These are phyloP conservation scores for Stachybotrys echinatus DNA, from an alignment of 2,329 filamentous ascomycete species.

Conservation along the genomic window DNA sequence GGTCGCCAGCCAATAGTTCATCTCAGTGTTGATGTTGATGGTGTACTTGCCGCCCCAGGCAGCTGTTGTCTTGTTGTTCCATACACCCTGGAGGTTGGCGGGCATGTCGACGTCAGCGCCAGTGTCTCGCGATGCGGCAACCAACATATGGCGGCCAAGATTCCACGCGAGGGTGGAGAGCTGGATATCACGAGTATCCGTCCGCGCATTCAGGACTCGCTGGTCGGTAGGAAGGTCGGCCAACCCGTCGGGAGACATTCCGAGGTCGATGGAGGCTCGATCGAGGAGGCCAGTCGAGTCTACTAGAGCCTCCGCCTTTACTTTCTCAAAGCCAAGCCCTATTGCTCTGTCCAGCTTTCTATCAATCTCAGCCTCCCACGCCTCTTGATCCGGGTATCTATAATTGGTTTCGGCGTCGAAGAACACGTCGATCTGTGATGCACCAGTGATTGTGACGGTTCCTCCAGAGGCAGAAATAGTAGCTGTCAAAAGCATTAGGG, in stretches of 20 bases:
- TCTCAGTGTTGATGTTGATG: slow-evolving; percentile 42
- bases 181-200: too few species aligned
- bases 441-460: slow-evolving; percentile 10
- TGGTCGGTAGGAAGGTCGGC: not conserved
- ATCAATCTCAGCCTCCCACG: slow-evolving; percentile 14
- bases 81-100: slow-evolving; percentile 20
- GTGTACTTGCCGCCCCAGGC: slow-evolving; percentile 40
- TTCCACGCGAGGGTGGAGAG: slow-evolving; percentile 16
- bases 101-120: slow-evolving; percentile 5
- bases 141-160: slow-evolving; percentile 17
- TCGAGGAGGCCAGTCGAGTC: slow-evolving; percentile 13
- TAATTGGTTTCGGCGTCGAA: slow-evolving; percentile 18
- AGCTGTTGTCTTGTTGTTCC: slow-evolving; percentile 14
- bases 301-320: slow-evolving; percentile 12
- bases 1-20: slow-evolving; percentile 39
- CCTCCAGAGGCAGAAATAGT: not conserved
- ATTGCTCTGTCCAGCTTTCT: slow-evolving; percentile 14
- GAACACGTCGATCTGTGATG: slow-evolving; percentile 17
- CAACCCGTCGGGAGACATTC: slow-evolving; percentile 6
- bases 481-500: not conserved
- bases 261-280: slow-evolving; percentile 15
- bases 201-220: slow-evolving; percentile 7
- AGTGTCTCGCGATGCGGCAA: slow-evolving; percentile 15
- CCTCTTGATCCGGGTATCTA: slow-evolving; percentile 12
- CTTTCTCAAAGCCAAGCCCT: slow-evolving; percentile 6